phyloP scores from a whole-genome alignment of 2,329 filamentous ascomycete genomes.

The Talaromyces sp. region DNA sequence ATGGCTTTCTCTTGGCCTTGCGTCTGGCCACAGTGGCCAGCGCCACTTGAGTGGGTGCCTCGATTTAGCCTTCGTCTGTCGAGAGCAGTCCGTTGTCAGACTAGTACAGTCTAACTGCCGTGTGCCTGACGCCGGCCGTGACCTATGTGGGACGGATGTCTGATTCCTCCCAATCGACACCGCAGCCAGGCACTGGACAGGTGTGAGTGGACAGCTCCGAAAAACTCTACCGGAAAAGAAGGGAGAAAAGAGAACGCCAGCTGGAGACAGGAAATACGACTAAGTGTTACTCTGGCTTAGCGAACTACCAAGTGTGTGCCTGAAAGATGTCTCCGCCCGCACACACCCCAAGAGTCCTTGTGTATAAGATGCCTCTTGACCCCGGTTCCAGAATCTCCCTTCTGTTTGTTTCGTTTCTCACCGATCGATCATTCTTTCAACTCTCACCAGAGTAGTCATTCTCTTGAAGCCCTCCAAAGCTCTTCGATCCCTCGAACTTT shows the following conservation, averaged over 20 bases:
- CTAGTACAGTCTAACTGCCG: not conserved
- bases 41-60: conserved; percentile 8
- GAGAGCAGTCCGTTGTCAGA: not conserved
- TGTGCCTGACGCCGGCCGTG: conserved; percentile 3
- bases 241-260: not conserved
- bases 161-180: not conserved
- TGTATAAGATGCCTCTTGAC: conserved; percentile 4
- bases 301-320: not conserved
- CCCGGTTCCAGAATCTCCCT: not conserved
- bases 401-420: not conserved
- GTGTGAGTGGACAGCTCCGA: not conserved
- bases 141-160: conserved; percentile 3
- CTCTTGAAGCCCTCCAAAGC: conserved; percentile 2
- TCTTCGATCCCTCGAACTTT: not conserved
- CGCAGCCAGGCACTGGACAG: not conserved
- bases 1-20: conserved; percentile 3
- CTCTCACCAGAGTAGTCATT: conserved; percentile 13
- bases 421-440: conserved; percentile 2
- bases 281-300: not conserved
- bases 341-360: not conserved
- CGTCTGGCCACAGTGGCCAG: conserved; percentile 12
- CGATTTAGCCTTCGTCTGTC: not conserved
- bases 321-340: conserved; percentile 2
- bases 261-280: not conserved
- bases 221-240: not conserved